Evolutionary conservation across 2,329 filamentous ascomycete genomes (phyloP).

Genomic region (Fusarium proliferatum): DNA sequence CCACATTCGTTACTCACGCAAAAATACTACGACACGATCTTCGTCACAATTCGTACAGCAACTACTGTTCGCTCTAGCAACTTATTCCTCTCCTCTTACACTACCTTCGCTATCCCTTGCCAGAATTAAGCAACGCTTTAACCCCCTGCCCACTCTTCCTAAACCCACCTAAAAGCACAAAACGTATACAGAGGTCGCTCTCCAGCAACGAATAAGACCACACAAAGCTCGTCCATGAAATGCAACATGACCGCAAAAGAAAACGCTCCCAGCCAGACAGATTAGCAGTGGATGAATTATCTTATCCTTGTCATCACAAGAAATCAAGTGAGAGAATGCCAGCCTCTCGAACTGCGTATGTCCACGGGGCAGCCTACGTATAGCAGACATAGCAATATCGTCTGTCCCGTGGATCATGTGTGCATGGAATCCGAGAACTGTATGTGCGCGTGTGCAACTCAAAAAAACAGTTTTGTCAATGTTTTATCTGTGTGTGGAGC

Average conservation of each 20-base stretch:
- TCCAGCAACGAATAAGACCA: slow-evolving; percentile 33
- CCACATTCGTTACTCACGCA: background rate
- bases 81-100: slow-evolving; percentile 11
- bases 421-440: slow-evolving; percentile 39
- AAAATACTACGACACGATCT: background rate
- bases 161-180: slow-evolving; percentile 30
- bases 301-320: slow-evolving; percentile 37
- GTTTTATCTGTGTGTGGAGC: slow-evolving; percentile 55
- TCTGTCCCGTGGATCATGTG: slow-evolving; percentile 38
- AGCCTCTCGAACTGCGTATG: slow-evolving; percentile 31
- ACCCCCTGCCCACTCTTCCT: background rate
- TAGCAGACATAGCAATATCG: slow-evolving; percentile 28
- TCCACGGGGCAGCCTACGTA: slow-evolving; percentile 42
- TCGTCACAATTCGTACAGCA: slow-evolving; percentile 20
- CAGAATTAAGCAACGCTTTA: slow-evolving; percentile 25
- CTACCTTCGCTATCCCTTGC: slow-evolving; percentile 5
- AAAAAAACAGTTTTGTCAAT: slow-evolving; percentile 49
- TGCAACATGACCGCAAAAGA: slow-evolving; percentile 23
- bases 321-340: slow-evolving; percentile 31
- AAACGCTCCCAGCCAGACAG: slow-evolving; percentile 35
- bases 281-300: slow-evolving; percentile 27
- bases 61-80: slow-evolving; percentile 30
- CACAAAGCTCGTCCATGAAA: slow-evolving; percentile 34
- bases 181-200: slow-evolving; percentile 38
- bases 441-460: slow-evolving; percentile 35